phyloP scores from a whole-genome alignment of 1,284 basidiomycete genomes.

The Trametes polyzona region DNA sequence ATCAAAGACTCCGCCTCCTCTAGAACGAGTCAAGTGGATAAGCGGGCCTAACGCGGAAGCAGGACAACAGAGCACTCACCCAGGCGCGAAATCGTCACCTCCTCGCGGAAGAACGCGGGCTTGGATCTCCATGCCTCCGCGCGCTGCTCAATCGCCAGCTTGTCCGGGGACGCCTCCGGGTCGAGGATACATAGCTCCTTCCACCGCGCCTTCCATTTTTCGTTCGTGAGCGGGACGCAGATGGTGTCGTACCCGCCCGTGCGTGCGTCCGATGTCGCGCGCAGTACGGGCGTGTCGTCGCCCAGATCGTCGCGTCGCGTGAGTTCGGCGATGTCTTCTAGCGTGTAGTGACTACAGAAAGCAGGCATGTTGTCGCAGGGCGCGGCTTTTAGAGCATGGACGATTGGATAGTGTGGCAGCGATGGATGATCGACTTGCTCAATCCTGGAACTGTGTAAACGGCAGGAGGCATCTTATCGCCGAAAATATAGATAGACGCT shows the following conservation, averaged over 20 bases:
- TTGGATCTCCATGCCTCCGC: constrained; percentile 90
- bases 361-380: constrained; percentile 35
- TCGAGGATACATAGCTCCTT: constrained; percentile 82
- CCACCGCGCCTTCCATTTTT: constrained; percentile 89
- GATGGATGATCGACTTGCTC: background rate
- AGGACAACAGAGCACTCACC: constrained; percentile 60
- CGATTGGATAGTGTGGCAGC: background rate
- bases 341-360: constrained; percentile 39
- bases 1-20: constrained; percentile 86
- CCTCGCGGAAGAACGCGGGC: constrained; percentile 80
- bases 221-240: constrained; percentile 87
- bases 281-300: constrained; percentile 52
- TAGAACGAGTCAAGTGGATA: constrained; percentile 34
- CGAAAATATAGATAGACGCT: constrained; percentile 13
- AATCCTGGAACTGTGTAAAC: background rate
- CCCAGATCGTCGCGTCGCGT: constrained; percentile 24
- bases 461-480: constrained; percentile 14
- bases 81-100: constrained; percentile 87
- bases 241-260: constrained; percentile 67
- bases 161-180: constrained; percentile 52
- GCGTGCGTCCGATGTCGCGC: constrained; percentile 52
- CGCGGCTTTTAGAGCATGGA: background rate
- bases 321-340: constrained; percentile 41
- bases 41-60: background rate
- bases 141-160: constrained; percentile 63